Evolutionary conservation across 441 rosid species (phyloP).

Genomic region (Aleurites moluccanus): DNA sequence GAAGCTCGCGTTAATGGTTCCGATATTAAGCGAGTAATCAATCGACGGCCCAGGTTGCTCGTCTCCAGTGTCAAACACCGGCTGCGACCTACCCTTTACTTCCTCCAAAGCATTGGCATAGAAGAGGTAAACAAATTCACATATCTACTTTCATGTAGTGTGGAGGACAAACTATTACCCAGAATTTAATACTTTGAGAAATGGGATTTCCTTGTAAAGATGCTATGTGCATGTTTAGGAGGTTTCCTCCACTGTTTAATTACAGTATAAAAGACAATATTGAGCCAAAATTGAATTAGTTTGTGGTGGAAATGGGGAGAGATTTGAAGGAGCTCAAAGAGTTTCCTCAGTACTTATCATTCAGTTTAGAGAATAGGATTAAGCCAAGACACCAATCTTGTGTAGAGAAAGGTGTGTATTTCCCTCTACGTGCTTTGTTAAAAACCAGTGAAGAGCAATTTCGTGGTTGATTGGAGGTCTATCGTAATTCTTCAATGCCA

Average conservation of each 20-base stretch:
- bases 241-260: slow-evolving; percentile 79
- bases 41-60: slow-evolving; percentile 81
- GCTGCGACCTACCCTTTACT: slow-evolving; percentile 73
- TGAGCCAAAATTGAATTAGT: slow-evolving; percentile 67
- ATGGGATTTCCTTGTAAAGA: slow-evolving; percentile 62
- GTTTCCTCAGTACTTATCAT: slow-evolving; percentile 84
- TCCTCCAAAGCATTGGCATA: slow-evolving; percentile 78
- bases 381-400: slow-evolving; percentile 74
- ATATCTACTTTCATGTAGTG: slow-evolving; percentile 71
- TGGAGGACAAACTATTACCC: slow-evolving; percentile 66
- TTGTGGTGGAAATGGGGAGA: slow-evolving; percentile 77
- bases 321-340: slow-evolving; percentile 70
- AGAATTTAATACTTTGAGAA: slow-evolving; percentile 60
- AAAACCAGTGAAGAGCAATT: slow-evolving; percentile 61
- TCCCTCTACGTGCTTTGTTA: slow-evolving; percentile 62
- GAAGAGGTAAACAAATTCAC: slow-evolving; percentile 61
- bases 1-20: slow-evolving; percentile 60
- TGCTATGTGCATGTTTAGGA: slow-evolving; percentile 56
- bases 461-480: slow-evolving; percentile 53
- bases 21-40: slow-evolving; percentile 53
- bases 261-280: slow-evolving; percentile 64
- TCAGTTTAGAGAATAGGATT: slow-evolving; percentile 80
- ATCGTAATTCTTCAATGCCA: slow-evolving; percentile 66
- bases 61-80: slow-evolving; percentile 59
- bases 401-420: slow-evolving; percentile 63